A percentile compares a stretch with the other conserved stretches of the same genome.
Conservation (phyloP, 1,284 basidiomycete species). For the Polyporus tsugae region DNA sequence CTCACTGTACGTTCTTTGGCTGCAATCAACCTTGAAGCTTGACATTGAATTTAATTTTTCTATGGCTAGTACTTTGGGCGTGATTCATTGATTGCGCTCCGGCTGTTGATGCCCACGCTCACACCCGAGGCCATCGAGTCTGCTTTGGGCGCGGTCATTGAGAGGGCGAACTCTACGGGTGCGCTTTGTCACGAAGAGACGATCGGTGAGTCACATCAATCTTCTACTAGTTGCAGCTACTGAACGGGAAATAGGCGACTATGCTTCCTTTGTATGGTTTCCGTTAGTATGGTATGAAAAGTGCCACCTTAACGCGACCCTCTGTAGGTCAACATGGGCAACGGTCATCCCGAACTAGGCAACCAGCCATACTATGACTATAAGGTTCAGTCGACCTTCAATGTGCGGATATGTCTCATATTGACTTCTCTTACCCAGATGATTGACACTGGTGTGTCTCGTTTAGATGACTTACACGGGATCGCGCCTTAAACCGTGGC, state of each 20-base stretch:
- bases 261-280: conserved; percentile 21
- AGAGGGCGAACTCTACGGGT: conserved; percentile 49
- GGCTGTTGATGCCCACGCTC: conserved; percentile 49
- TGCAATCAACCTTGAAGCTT: no score
- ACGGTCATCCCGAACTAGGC: conserved; percentile 47
- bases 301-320: not conserved
- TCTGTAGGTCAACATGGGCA: conserved; percentile 44
- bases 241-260: conserved; percentile 19
- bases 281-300: not conserved
- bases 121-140: conserved; percentile 50
- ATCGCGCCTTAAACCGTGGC: not conserved
- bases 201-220: conserved; percentile 33
- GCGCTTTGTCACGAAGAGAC: conserved; percentile 56
- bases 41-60: not conserved
- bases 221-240: not conserved
- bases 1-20: conserved; percentile 46
- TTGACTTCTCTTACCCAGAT: conserved; percentile 7
- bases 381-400: conserved; percentile 32
- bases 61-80: conserved; percentile 45
- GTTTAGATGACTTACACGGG: no score
- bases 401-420: not conserved
- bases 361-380: conserved; percentile 51
- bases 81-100: conserved; percentile 52
- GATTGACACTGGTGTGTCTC: conserved; percentile 23
- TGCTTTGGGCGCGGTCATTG: conserved; percentile 51